Base-by-base conservation (phyloP, 805 yeast species). In the Candida boleticola region DNA sequence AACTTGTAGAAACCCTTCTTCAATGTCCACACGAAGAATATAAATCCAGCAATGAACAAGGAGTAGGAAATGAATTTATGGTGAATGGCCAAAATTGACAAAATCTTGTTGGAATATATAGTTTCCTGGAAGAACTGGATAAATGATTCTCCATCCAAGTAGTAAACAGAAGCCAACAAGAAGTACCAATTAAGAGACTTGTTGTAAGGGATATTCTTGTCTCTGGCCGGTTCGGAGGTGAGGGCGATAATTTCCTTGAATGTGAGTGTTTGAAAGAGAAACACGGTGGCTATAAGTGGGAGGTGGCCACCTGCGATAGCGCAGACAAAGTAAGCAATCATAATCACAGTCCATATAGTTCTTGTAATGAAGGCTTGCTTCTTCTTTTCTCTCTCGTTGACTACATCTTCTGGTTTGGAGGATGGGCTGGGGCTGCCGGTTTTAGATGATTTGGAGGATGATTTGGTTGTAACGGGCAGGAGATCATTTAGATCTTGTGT, bases 121-220 rank as follows among this genome's bases (percentile, higher is more conserved):
- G 65, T 56, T 37, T 74, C 74, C 40, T 69, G 68, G 62, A 88
- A 81, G 54, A 85, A 88, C 45, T 77, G 77, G 53, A 87, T 79
- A 36, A 90, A 72, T 4, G 86, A 79, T 58, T 85, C 87, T 41
- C 97, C 96, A 57, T 93, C 96, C 55, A 93, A 71, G 62, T 83
- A 93, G 65, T 88, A 89, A 49, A 89, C 80, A 5, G 96, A 83
- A n/a, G 96, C 80, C 46, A 84, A 77, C 46, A 93, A 68, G 51
- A 90, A 86, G 67, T 92, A 92, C 97, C 97, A 92, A 61, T 89
- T 89, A 55, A 92, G 70, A n/a, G 85, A 76, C 43, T 82, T 79
- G 36, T 92, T 88, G 62, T 84, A 79, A 18, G 95, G 95, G 53
- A 93, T 68, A 43, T 87, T 86, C 60, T 83, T 85, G 55, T 86